A percentile compares a stretch with the other conserved stretches of the same genome.
phyloP scores from a whole-genome alignment of 129 eudicot genomes.

The Heracleum sosnowskyi region DNA sequence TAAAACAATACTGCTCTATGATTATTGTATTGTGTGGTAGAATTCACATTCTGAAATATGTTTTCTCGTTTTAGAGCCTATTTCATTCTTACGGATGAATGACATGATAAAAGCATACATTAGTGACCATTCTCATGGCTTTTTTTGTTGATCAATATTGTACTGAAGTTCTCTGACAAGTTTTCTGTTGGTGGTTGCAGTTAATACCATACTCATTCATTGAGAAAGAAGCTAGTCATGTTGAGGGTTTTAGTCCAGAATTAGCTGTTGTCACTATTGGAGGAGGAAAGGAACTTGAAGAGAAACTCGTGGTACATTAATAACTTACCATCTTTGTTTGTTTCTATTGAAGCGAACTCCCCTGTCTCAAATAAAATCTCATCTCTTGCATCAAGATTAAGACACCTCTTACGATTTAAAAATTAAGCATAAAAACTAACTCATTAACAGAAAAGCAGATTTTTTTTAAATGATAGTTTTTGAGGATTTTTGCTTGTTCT shows the following conservation, averaged over 20 bases:
- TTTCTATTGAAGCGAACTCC: not conserved
- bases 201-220: slow-evolving; percentile 95
- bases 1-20: too few species aligned
- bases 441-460: not conserved
- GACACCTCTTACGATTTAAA: not conserved
- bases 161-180: not conserved
- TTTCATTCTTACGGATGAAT: not conserved
- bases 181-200: slow-evolving; percentile 12
- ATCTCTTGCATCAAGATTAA: not conserved
- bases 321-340: not conserved
- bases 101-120: not conserved
- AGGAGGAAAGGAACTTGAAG: slow-evolving; percentile 99
- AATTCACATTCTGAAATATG: too few species aligned
- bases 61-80: too few species aligned
- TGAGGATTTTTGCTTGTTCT: not conserved
- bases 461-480: too few species aligned
- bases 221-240: slow-evolving; percentile 99
- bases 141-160: not conserved
- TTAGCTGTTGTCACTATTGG: slow-evolving; percentile 97
- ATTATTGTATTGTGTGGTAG: not conserved
- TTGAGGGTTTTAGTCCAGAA: slow-evolving; percentile 98
- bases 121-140: not conserved
- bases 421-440: too few species aligned
- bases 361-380: not conserved
- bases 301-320: slow-evolving; percentile 89